Conservation (phyloP, 805 yeast species). For the Candida insectalens region DNA sequence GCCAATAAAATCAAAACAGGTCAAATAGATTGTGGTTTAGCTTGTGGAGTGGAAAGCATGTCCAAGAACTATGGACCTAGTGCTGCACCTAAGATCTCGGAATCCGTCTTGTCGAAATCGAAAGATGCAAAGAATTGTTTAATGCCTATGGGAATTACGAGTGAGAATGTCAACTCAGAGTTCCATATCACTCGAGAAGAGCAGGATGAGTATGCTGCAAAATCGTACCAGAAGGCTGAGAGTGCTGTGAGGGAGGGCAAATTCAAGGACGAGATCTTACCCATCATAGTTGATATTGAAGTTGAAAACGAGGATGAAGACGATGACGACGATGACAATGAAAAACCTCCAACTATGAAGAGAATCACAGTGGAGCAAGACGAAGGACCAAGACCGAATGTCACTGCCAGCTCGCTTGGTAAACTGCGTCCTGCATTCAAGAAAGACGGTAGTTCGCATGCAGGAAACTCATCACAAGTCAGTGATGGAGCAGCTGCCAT, state of each 20-base stretch:
- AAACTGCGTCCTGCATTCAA: slow-evolving; percentile 83
- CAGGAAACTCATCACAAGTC: slow-evolving; percentile 95
- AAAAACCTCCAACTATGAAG: slow-evolving; percentile 12
- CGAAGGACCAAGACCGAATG: slow-evolving; percentile 87
- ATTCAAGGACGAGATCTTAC: slow-evolving; percentile 86
- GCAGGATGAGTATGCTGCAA: slow-evolving; percentile 88
- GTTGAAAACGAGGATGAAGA: slow-evolving; percentile 50
- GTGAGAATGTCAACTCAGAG: slow-evolving; percentile 76
- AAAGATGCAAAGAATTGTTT: slow-evolving; percentile 60
- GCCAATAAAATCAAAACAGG: slow-evolving; percentile 83
- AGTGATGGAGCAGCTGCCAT: slow-evolving; percentile 95
- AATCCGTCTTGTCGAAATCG: slow-evolving; percentile 29
- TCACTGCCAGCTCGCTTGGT: slow-evolving; percentile 64
- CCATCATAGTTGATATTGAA: slow-evolving; percentile 53
- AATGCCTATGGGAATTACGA: slow-evolving; percentile 94
- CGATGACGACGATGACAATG: slow-evolving; percentile 16
- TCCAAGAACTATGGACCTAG: slow-evolving; percentile 79
- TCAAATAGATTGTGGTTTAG: slow-evolving; percentile 86
- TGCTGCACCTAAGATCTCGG: slow-evolving; percentile 55
- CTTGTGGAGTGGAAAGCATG: slow-evolving; percentile 93
- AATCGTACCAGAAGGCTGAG: slow-evolving; percentile 78
- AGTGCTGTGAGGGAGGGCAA: slow-evolving; percentile 57
- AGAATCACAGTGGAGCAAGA: slow-evolving; percentile 22
- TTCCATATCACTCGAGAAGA: slow-evolving; percentile 54
- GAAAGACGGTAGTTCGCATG: slow-evolving; percentile 78